phyloP scores from a whole-genome alignment of 139 green algal genomes.

The Nannochloris sp. region DNA sequence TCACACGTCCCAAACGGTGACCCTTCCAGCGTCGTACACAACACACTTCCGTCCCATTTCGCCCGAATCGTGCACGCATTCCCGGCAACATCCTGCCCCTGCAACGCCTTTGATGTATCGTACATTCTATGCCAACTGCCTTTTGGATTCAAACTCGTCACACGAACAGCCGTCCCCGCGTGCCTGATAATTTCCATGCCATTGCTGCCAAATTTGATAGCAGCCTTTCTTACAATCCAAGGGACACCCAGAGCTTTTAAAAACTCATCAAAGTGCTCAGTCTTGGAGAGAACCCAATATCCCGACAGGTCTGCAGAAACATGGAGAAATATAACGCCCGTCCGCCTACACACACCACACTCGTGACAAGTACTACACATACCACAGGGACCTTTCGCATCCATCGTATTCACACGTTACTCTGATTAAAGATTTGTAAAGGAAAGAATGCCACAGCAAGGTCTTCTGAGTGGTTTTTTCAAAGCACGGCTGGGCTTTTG shows the following conservation, averaged over 20 bases:
- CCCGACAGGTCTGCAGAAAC: constrained; percentile 23
- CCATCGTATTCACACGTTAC: no score
- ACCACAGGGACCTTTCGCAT: no score
- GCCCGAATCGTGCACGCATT: constrained; percentile 9
- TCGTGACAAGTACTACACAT: no score
- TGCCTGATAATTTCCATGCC: constrained; percentile 19
- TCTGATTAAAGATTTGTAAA: no score
- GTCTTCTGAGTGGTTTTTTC: no score
- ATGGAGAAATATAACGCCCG: background rate
- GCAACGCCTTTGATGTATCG: constrained; percentile 6
- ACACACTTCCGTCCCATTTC: constrained; percentile 21
- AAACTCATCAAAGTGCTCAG: constrained; percentile 31
- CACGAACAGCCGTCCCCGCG: constrained; percentile 5
- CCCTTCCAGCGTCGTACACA: constrained; percentile 17
- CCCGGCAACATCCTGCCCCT: constrained; percentile 19
- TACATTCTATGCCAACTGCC: constrained; percentile 23
- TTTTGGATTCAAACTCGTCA: constrained; percentile 31
- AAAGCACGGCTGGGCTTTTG: no score
- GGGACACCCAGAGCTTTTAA: constrained; percentile 21
- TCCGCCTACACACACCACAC: no score
- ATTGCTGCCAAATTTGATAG: constrained; percentile 18
- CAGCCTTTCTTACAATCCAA: constrained; percentile 27
- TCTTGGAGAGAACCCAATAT: constrained; percentile 24
- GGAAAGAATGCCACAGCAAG: no score
- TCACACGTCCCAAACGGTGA: constrained; percentile 17